These are phyloP conservation scores for Didymella pinodella DNA, from an alignment of 2,329 filamentous ascomycete genomes.

Conservation along the genomic window DNA sequence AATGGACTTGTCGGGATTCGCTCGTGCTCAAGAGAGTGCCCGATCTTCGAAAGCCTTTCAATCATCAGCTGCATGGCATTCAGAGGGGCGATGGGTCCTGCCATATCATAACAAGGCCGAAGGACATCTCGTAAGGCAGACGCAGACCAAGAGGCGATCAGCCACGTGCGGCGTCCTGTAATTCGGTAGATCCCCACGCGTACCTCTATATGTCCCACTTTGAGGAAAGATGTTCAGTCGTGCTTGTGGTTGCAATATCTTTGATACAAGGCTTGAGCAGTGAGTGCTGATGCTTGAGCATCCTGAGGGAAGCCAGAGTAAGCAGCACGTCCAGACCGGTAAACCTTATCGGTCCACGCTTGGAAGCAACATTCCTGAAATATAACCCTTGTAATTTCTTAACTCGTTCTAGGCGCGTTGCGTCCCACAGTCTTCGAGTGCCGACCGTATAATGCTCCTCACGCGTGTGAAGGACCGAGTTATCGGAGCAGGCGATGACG, in stretches of 20 bases:
- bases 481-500: not conserved
- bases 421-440: slow-evolving; percentile 1
- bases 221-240: not conserved
- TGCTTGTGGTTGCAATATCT: not conserved
- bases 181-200: not conserved
- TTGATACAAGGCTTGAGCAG: not conserved
- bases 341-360: not conserved
- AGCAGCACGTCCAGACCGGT: slow-evolving; percentile 1
- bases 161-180: slow-evolving; percentile 1
- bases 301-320: not conserved
- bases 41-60: not conserved
- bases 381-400: not conserved
- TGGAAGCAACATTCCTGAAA: not conserved
- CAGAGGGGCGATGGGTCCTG: not conserved
- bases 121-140: not conserved
- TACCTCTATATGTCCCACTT: not conserved
- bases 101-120: not conserved
- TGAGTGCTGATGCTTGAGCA: not conserved
- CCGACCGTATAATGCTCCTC: not conserved
- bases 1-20: not conserved
- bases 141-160: not conserved
- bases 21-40: not conserved
- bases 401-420: slow-evolving; percentile 3
- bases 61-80: not conserved
- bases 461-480: slow-evolving; percentile 3